Base-by-base conservation (phyloP, 768 basidiomycete species). In the Boletus tylopilopsis region DNA sequence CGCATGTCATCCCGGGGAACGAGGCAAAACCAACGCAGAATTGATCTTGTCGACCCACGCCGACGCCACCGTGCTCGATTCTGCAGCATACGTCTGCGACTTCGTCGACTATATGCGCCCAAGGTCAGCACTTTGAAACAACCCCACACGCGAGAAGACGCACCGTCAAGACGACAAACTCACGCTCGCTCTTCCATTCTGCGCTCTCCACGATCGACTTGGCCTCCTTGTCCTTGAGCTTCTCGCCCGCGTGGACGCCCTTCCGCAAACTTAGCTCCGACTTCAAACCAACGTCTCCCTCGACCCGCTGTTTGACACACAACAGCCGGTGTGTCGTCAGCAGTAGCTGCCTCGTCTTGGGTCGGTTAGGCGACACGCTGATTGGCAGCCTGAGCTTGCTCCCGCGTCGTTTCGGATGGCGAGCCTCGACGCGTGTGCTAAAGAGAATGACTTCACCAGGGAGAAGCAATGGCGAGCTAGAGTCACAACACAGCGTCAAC, bases 141-240 rank as follows among this genome's bases (percentile, higher is more conserved):
- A n/a, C n/a, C n/a, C n/a, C n/a, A n/a, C n/a, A 44, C 34, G 25
- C 3, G 15, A 6, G 4, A 37, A 27, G 19, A 69, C 80, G 60
- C 52, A 85, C 84, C 35, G 82, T 81, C 56, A 82, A 64, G 30
- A 85, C 73, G 15, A 79, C 75, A 60, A 85, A 83, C 60, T 81
- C 80, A 32, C 77, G 69, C 46, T 79, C 80, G 40, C 79, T 70
- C 57, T 80, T 81, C 23, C 71, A 66, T 47, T 78, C 79, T 1
- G 78, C 76, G 21, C 73, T 71, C 5, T 70, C 68, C 10, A 85
- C 64, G 35, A 73, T 64, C 35, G 65, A 68, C 32, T 74, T 73
- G 15, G 69, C 62, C 41, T 80, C 79, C 59, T 75, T 79, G 5
- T 76, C 74, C 49, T 71, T 74, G 35, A 71, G 68, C 13, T 57